A percentile compares a stretch with the other conserved stretches of the same genome.
These are phyloP conservation scores for Pichia pseudocactophila DNA, from an alignment of 805 yeast species.

Conservation along the genomic window DNA sequence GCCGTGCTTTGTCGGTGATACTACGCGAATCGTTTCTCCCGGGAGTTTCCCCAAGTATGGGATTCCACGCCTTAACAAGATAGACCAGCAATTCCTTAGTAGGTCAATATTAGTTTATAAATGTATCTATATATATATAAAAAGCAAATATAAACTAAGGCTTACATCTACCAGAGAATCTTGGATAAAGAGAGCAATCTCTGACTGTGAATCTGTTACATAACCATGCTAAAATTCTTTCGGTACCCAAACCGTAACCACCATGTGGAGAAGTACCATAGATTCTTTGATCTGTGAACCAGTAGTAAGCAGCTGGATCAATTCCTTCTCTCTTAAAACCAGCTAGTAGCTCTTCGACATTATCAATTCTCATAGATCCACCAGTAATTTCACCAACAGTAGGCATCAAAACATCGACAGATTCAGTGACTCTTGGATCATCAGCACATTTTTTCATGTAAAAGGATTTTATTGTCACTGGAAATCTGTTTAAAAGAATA, in stretches of 20 bases:
- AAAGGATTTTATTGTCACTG: slow-evolving; percentile 93
- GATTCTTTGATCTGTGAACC: slow-evolving; percentile 93
- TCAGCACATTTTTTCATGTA: slow-evolving; percentile 92
- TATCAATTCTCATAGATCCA: slow-evolving; percentile 95
- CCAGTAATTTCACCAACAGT: slow-evolving; percentile 98
- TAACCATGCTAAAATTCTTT: slow-evolving; percentile 96
- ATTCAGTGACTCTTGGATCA: slow-evolving; percentile 92
- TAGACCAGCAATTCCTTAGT: background rate
- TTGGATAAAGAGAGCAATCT: slow-evolving; percentile 95
- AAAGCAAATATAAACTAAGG: slow-evolving; percentile 42
- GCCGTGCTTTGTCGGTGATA: too few relatives aligned
- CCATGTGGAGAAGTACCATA: slow-evolving; percentile 99
- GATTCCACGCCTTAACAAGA: background rate
- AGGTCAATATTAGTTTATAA: background rate
- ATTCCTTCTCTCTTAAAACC: slow-evolving; percentile 93
- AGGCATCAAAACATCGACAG: slow-evolving; percentile 98
- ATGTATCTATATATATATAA: background rate
- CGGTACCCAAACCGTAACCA: slow-evolving; percentile 98
- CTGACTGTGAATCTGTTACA: slow-evolving; percentile 97
- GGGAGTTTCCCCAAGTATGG: too few relatives aligned
- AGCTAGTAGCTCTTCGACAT: slow-evolving; percentile 71
- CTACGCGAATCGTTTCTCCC: too few relatives aligned
- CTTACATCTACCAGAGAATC: slow-evolving; percentile 95
- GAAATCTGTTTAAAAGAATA: slow-evolving; percentile 87
- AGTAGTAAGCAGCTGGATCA: slow-evolving; percentile 76